Base-by-base conservation (phyloP, 306 rosid genomes). In the Quercus glauca region DNA sequence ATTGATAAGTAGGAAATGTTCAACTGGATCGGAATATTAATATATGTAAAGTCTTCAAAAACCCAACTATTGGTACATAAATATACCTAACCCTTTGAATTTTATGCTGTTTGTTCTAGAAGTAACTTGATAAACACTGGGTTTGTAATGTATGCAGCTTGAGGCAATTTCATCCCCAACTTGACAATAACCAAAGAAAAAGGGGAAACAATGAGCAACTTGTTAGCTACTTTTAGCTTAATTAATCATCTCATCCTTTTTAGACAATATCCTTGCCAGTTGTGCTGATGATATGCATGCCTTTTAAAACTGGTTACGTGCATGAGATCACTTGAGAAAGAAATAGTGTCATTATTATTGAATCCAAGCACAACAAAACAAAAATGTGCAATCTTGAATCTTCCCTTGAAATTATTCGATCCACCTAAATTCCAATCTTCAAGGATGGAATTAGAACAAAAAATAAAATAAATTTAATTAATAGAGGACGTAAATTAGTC, bases 281-380 rank as follows among this genome's bases (percentile, higher is more conserved):
- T 59, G 65, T 59, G 61, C 64, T 33, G 59, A 13, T 68, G 37
- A 80, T 65, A 58, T 80, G 75, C 83, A 65, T 65, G 70, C 13
- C 26, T 57, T 57, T n/a, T 6, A 49, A 12, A 17, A 13, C 53
- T 49, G 17, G 17, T 49, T 49, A 49, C 53, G 53, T 49, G 53
- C 53, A 49, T 49, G 53, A 49, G 53, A 49, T 49, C 15, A 49
- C 53, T 49, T 10, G 53, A 49, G 5, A 49, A 49, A 12, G 4
- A 11, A 10, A 49, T 49, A 11, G 1, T 49, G 53, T 49, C 14
- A 11, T 49, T 49, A 13, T 3, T 49, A 10, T 49, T 10, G 1
- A 49, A 49, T 49, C 5, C 21, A 20, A 57, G 21, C 23, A 9
- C 28, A 57, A 57, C 23, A 20, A 57, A 49, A 49, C 53, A 49